Base-by-base conservation (phyloP, 768 basidiomycete genomes). In the Naematelia encephala region DNA sequence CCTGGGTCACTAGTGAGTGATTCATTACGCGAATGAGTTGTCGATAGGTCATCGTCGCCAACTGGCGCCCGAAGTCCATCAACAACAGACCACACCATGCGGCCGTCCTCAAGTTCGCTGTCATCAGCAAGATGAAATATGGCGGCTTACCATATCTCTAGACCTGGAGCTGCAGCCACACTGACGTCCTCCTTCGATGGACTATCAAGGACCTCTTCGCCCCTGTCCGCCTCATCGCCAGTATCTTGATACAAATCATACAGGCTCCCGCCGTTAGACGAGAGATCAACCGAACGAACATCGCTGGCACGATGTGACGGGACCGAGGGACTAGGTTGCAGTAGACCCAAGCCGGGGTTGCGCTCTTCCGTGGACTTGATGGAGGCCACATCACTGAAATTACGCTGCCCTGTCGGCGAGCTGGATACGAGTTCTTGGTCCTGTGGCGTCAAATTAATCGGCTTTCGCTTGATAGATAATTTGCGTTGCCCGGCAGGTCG, bases 51-150 rank as follows among this genome's bases (percentile, higher is more conserved):
- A 8, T 27, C 51, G 29, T 51, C 45, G 2, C 5, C 43, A 3
- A 34, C 54, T 19, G 55, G 50, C 12, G 43, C 54, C 22, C 67
- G 62, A 4, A 71, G 57, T 1, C 60, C 72, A 45, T 74, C 68
- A 25, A 71, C 66, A 10, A 74, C 52, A 5, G 65, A 65, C 72
- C 72, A 74, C 3, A 69, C 70, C 13, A 74, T 52, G 50, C 66
- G 54, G 8, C 72, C 72, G 48, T 74, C 69, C 50, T 64, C 69
- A 50, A 69, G 69, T 53, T 74, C 72, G 39, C 72, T 74, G 28
- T 23, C 4, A 53, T 65, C 59, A 68, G 63, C 61, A 26, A 3
- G 5, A 5, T 3, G 29, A 28, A 29, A 29, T 19, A 27, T 23
- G 51, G 1, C 21, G 42, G 23, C 28, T 11, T 21, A 57, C 54